Base-by-base conservation (phyloP, 2,329 filamentous ascomycete species). In the Orbilia quercus region DNA sequence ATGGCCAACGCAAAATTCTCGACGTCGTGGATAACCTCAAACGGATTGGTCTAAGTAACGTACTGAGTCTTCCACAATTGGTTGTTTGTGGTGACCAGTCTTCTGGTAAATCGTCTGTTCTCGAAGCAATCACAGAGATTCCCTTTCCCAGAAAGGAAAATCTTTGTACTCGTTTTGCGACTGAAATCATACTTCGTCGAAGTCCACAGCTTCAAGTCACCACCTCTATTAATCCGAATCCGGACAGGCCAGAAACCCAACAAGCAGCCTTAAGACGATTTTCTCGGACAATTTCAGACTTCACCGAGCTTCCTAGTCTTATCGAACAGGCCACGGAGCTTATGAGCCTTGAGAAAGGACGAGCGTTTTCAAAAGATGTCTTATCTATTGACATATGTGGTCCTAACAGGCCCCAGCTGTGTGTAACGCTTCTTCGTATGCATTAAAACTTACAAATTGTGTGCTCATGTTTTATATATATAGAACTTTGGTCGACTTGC, bases 71-170 rank as follows among this genome's bases (percentile, higher is more conserved):
- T 0, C 85, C 85, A 1, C 84, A 86, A 75, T 81, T 87, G 38
- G 83, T 88, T 2, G 86, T 88, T 2, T 85, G 85, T 25, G 87
- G 88, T 2, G 84, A 87, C 60, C 85, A 87, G 64, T 87, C 84
- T 0, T 84, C 84, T 0, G 87, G 87, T 1, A 90, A 90, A 77
- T 87, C 84, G n/a, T 89, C 86, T 0, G 86, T 89, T 0, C 82
- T 90, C 0, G 85, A 89, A 75, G 88, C 87, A 0, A 86, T 90
- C 50, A 86, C 87, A 0, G 83, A 84, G 7, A 84, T 90, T 1
- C 83, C 83, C 0, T 89, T 90, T 50, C 85, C 86, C 0, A 80
- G 83, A 9, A 85, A 87, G 3, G 83, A 84, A 12, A 84, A 81
- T 22, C 65, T 86, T 0, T 89, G 86, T 77, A 89, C 88, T 0